These are phyloP conservation scores for thale cress (Arabidopsis thaliana) DNA, from an alignment of 345 rosid species.

Conservation along the genomic window TAIR10.1 NC_003074.8:19419001-19419500, in stretches of 20 bases:
- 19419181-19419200: constrained; percentile 7
- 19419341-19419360: not conserved
- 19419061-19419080: constrained; percentile 21
- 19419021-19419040: constrained; percentile 24
- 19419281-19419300: constrained; percentile 5
- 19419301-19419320: constrained; percentile 17
- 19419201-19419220: constrained; percentile 22
- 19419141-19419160: constrained; percentile 35
- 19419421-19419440: not conserved
- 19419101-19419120: constrained; percentile 21
- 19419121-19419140: constrained; percentile 37
- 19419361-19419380: not conserved
- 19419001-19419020: constrained; percentile 12
- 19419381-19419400: constrained; percentile 3
- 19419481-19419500: constrained; percentile 46
- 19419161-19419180: not conserved
- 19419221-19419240: constrained; percentile 47
- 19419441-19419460: not conserved
- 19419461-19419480: not conserved
- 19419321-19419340: constrained; percentile 15
- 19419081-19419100: constrained; percentile 30
- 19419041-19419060: constrained; percentile 27
- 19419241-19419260: constrained; percentile 31
- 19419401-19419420: not conserved
- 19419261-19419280: constrained; percentile 13